Percentiles rank a stretch among this genome's conserved stretches.
These are phyloP conservation scores for Fonsecaea multimorphosa DNA, from an alignment of 2,329 filamentous ascomycete species.

Conservation along the genomic window DNA sequence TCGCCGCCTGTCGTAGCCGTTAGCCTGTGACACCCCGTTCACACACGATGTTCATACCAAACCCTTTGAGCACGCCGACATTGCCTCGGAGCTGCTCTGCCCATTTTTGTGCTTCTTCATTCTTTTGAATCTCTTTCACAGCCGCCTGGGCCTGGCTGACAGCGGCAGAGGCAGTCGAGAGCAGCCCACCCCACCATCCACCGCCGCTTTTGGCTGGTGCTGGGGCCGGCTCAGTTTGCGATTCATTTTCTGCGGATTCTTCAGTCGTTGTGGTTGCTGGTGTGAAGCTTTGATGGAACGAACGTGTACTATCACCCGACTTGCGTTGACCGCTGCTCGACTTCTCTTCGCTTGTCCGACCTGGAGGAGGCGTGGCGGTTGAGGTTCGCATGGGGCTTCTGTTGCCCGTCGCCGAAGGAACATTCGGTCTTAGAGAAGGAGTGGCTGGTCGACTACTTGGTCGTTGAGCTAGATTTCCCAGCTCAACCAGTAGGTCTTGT, in stretches of 20 bases:
- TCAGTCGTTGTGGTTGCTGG: conserved; percentile 67
- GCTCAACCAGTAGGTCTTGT: conserved; percentile 83
- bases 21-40: conserved; percentile 1
- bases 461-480: conserved; percentile 79
- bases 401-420: conserved; percentile 59
- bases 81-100: conserved; percentile 92
- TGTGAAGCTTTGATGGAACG: conserved; percentile 74
- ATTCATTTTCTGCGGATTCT: conserved; percentile 49
- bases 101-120: conserved; percentile 96
- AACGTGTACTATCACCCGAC: conserved; percentile 77
- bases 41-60: conserved; percentile 64
- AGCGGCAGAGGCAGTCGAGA: conserved; percentile 74
- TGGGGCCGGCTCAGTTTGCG: conserved; percentile 65
- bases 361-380: conserved; percentile 56
- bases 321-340: conserved; percentile 61
- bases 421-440: conserved; percentile 64
- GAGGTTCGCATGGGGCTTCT: conserved; percentile 61
- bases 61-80: conserved; percentile 74
- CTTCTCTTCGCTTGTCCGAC: conserved; percentile 70
- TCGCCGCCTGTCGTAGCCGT: conserved; percentile 71
- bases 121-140: conserved; percentile 93
- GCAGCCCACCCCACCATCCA: conserved; percentile 88
- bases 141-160: conserved; percentile 91
- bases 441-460: conserved; percentile 78
- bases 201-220: conserved; percentile 61